These are phyloP conservation scores for Cucurbitaria berberidis DNA, from an alignment of 2,329 filamentous ascomycete species.

Conservation along the genomic window DNA sequence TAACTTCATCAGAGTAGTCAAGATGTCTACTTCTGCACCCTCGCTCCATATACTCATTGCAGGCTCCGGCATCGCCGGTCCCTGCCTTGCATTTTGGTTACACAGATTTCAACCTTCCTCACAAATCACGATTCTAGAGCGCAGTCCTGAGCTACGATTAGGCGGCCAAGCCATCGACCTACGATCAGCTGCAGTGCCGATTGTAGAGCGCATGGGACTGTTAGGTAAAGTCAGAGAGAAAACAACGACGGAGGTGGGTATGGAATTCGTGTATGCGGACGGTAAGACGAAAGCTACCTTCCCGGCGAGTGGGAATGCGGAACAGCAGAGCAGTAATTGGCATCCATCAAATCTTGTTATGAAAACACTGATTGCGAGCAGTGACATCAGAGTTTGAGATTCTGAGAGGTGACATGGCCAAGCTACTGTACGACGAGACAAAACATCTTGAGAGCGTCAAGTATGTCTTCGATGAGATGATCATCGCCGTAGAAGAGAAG, in stretches of 20 bases:
- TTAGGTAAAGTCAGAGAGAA: constrained; percentile 49
- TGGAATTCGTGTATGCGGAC: constrained; percentile 47
- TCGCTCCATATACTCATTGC: constrained; percentile 34
- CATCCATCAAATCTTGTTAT: neutral
- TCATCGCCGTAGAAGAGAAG: constrained; percentile 37
- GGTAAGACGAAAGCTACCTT: constrained; percentile 35
- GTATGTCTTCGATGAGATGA: constrained; percentile 45
- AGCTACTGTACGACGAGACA: constrained; percentile 56
- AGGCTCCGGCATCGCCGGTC: constrained; percentile 41
- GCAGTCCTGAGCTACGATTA: constrained; percentile 50
- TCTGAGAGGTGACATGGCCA: constrained; percentile 63
- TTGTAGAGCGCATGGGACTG: constrained; percentile 60
- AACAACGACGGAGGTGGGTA: constrained; percentile 57
- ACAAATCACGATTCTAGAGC: constrained; percentile 52
- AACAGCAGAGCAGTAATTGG: constrained; percentile 41
- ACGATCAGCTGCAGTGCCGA: constrained; percentile 58
- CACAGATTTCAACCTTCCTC: constrained; percentile 41
- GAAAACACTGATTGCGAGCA: constrained; percentile 49
- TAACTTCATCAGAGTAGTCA: neutral
- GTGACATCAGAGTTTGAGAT: constrained; percentile 61
- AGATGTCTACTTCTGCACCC: neutral
- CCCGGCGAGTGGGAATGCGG: constrained; percentile 45
- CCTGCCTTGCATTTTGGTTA: constrained; percentile 60
- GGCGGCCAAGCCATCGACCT: constrained; percentile 63
- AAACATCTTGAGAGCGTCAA: constrained; percentile 30